Evolutionary conservation across 768 basidiomycete genomes (phyloP).

Genomic region (Lactifluus echinatus): DNA sequence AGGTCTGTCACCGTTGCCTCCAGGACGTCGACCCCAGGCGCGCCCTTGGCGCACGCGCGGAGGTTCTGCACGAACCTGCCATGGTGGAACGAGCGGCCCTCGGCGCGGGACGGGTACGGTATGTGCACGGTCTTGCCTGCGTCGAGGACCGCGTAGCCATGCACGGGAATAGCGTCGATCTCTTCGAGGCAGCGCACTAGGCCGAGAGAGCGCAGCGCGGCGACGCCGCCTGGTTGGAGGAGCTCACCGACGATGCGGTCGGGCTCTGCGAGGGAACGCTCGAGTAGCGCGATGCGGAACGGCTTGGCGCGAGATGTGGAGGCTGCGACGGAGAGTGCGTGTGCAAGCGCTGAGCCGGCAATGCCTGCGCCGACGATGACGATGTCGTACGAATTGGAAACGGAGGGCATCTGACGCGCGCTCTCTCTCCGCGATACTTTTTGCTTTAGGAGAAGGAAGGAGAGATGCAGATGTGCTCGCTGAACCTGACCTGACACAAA

Average conservation of each 20-base stretch:
- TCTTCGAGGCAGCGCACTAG: slow-evolving; percentile 66
- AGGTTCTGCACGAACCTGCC: slow-evolving; percentile 81
- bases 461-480: not conserved
- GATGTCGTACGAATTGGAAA: slow-evolving; percentile 46
- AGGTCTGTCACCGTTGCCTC: slow-evolving; percentile 80
- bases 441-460: not conserved
- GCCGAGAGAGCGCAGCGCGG: slow-evolving; percentile 68
- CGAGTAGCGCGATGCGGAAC: slow-evolving; percentile 74
- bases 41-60: slow-evolving; percentile 52
- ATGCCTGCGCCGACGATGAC: slow-evolving; percentile 90
- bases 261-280: slow-evolving; percentile 86
- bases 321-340: slow-evolving; percentile 61
- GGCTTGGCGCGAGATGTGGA: slow-evolving; percentile 37
- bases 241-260: slow-evolving; percentile 98
- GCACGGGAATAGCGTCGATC: slow-evolving; percentile 77
- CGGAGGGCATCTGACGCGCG: not conserved
- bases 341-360: slow-evolving; percentile 80
- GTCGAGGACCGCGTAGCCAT: slow-evolving; percentile 81
- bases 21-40: slow-evolving; percentile 64
- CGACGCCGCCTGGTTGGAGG: slow-evolving; percentile 86
- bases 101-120: slow-evolving; percentile 66
- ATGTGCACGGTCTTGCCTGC: slow-evolving; percentile 68
- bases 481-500: not conserved
- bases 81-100: slow-evolving; percentile 90
- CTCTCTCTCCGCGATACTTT: not conserved